These are phyloP conservation scores for Rhodotorula sp. DNA, from an alignment of 1,284 basidiomycete genomes.

Conservation along the genomic window DNA sequence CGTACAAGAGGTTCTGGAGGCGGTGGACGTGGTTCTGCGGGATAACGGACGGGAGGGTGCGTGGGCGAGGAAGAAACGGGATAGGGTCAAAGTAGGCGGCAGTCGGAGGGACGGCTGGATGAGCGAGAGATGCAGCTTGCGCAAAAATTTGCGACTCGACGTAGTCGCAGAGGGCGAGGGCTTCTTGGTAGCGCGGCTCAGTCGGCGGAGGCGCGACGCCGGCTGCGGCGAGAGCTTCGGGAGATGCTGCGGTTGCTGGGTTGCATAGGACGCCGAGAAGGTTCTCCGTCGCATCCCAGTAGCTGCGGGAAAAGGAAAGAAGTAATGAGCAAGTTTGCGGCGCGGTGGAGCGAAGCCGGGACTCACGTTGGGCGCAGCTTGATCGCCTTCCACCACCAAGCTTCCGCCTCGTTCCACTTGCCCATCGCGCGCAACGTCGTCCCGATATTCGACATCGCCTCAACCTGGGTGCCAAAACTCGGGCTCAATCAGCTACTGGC, in stretches of 20 bases:
- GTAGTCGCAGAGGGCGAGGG: conserved; percentile 51
- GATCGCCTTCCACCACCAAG: conserved; percentile 56
- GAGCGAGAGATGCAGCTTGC: conserved; percentile 17
- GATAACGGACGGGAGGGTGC: conserved; percentile 43
- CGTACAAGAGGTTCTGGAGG: conserved; percentile 54
- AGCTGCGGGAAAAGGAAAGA: conserved; percentile 8
- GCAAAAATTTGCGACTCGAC: conserved; percentile 45
- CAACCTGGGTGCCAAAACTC: conserved; percentile 45
- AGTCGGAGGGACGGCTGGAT: not conserved
- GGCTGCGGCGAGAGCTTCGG: not conserved
- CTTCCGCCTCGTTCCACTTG: conserved; percentile 51
- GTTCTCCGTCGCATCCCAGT: conserved; percentile 52
- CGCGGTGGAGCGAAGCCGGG: conserved; percentile 36
- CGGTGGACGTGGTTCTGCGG: conserved; percentile 51
- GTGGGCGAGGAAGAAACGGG: conserved; percentile 31
- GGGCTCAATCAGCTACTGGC: not conserved
- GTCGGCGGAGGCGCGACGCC: conserved; percentile 2
- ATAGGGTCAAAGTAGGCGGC: conserved; percentile 23
- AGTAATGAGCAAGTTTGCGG: not conserved
- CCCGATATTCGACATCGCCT: conserved; percentile 59
- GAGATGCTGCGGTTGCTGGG: conserved; percentile 26
- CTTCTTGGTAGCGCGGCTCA: conserved; percentile 47
- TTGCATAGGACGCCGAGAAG: conserved; percentile 53
- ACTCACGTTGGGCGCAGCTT: conserved; percentile 52
- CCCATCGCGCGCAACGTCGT: conserved; percentile 55